Percentiles rank a stretch among this genome's conserved stretches.
These are phyloP conservation scores for Yarrowia sp. DNA, from an alignment of 805 yeast genomes.

Conservation along the genomic window DNA sequence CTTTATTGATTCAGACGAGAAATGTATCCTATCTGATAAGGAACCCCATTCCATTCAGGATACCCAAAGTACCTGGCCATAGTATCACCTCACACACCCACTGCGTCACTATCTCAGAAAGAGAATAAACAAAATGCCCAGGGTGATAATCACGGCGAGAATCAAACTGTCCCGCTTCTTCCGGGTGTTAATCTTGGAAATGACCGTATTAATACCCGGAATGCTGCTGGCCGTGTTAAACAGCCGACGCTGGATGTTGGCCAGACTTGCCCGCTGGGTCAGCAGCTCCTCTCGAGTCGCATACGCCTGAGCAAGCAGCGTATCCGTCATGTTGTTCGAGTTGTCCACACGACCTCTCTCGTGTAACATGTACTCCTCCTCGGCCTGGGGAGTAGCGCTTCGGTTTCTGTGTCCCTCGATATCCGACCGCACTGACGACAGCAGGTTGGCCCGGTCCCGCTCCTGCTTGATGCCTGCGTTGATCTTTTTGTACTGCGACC, in stretches of 20 bases:
- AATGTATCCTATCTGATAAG: no score
- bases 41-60: no score
- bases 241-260: conserved; percentile 61
- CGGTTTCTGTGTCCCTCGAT: conserved; percentile 63
- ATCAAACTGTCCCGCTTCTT: conserved; percentile 84
- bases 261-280: conserved; percentile 64
- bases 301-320: conserved; percentile 76
- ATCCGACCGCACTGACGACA: conserved; percentile 74
- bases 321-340: conserved; percentile 73
- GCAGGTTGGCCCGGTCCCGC: conserved; percentile 67
- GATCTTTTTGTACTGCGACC: conserved; percentile 58
- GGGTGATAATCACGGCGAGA: conserved; percentile 67
- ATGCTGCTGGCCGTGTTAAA: conserved; percentile 59
- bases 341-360: conserved; percentile 72
- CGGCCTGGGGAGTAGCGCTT: conserved; percentile 39
- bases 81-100: no score
- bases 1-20: no score
- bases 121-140: conserved; percentile 68
- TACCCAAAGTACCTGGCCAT: no score
- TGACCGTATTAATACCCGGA: conserved; percentile 78
- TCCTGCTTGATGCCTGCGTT: conserved; percentile 61
- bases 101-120: conserved; percentile 46
- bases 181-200: conserved; percentile 79
- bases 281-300: conserved; percentile 82
- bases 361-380: conserved; percentile 70